Base-by-base conservation (phyloP, 148 eudicot species). In the Fagopyrum tataricum region DNA sequence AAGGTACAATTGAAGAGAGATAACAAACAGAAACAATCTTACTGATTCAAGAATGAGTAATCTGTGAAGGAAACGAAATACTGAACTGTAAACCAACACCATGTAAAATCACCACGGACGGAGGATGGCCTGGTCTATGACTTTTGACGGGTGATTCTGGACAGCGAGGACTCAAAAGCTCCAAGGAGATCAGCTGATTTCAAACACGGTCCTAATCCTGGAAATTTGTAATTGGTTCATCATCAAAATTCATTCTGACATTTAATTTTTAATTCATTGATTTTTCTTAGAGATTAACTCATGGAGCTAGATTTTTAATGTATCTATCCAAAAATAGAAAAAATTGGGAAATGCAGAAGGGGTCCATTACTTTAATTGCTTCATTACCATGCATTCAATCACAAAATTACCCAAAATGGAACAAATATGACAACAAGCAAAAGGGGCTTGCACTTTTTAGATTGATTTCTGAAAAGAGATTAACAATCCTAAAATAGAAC, bases 1-100 rank as follows among this genome's bases (percentile, higher is more conserved):
- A 92, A 92, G 86, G 99, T 96, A 77, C 92, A 96, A 82, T 94
- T 87, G 56, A 96, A 96, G 85, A 85, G 96, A 86, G 96, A 90
- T 75, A 90, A 85, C 86, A 90, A 86, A 77, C 89, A 84, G 74
- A 92, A 62, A 74, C 84, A 81, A 78, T 71, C 86, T 61, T 87
- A 81, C 74, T 87, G 79, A 88, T 81, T 84, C 70, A 66, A 11
- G 44, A 66, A 40, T 5, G 12, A 14, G 31, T 46, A n/a, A 20
- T 70, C 52, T 44, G 37, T 31, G 23, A 69, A 42, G 52, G 18
- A 70, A 6, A 31, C 37, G 37, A 31, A 31, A 31, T 1, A 13
- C 48, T 42, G 49, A 48, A 70, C 39, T 61, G 67, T 61, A 26
- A 26, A 23, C 39, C 67, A 64, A 64, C 69, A 64, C 44, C 42